Percentiles rank a stretch among this genome's conserved stretches.
Evolutionary conservation across 495 filamentous ascomycete species (phyloP).

Genomic region (Xylaria acuta): DNA sequence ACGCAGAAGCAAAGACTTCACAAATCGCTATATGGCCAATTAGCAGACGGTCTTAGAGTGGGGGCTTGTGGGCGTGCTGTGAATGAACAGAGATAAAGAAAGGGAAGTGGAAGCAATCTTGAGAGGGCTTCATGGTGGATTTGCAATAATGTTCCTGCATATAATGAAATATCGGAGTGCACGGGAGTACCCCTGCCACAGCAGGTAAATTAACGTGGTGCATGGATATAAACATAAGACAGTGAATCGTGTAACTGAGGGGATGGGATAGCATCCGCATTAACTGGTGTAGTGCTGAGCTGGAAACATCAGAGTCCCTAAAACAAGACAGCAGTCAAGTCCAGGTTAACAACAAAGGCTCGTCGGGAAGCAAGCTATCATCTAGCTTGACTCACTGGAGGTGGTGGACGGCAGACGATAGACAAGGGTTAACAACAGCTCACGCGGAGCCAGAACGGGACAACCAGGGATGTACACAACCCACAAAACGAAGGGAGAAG

Average conservation of each 20-base stretch:
- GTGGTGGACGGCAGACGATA: neutral
- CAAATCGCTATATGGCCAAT: conserved; percentile 10
- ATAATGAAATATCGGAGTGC: neutral
- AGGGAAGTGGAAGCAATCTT: neutral
- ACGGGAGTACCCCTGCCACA: neutral
- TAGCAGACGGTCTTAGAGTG: neutral
- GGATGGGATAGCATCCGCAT: neutral
- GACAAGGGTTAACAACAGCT: neutral
- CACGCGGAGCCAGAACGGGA: neutral
- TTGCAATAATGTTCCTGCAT: neutral
- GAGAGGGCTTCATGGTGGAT: neutral
- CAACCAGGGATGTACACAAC: neutral
- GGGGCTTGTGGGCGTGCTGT: no score
- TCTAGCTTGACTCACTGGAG: neutral
- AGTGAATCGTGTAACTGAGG: neutral
- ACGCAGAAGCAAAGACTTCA: conserved; percentile 34
- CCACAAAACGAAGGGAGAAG: neutral
- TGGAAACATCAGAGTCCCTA: neutral
- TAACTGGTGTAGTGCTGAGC: neutral
- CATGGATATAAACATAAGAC: neutral
- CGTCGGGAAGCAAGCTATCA: neutral
- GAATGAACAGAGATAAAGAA: neutral
- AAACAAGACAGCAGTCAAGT: neutral
- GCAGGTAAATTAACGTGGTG: neutral
- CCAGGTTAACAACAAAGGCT: neutral